Base-by-base conservation (phyloP, 352 stramenopile genomes). In the Phytophthora ohioensis region DNA sequence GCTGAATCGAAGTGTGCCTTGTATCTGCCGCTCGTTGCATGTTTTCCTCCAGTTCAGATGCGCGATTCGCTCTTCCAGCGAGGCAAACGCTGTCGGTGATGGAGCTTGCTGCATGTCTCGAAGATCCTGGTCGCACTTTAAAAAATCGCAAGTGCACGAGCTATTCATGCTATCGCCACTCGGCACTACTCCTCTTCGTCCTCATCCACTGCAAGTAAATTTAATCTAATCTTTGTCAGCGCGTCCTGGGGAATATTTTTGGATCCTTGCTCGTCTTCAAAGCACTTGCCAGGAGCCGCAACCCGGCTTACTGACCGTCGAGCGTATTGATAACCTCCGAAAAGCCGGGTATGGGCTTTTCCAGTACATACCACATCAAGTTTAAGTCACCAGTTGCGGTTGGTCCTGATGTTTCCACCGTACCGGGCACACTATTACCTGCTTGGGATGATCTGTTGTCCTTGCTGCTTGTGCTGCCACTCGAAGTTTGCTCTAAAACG, bases 31-130 rank as follows among this genome's bases (percentile, higher is more conserved):
- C 65, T 91, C 81, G 45, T 92, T 91, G 69, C 86, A 92, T 34
- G 84, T 66, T 63, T 91, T 91, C 52, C 86, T 77, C 84, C 85
- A 93, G 49, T 91, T 81, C 43, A 92, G 52, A 63, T 93, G 78
- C 31, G 82, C 82, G 27, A 93, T 79, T 11, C 81, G 82, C 41
- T 91, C 84, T 64, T 92, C 82, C 7, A 92, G 73, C 5, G 81
- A 90, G 9, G 76, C 73, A 48, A 89, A 88, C n/a, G 78, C 73
- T 12, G 55, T 59, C 39, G 64, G 36, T 10, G 69, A 75, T 30
- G 46, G 31, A 15, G 34, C 47, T 51, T 72, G 53, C 41, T 74
- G 67, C 67, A 81, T 68, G 31, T 53, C 17, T 48, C 17, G 39
- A 6, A 17, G 39, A 35, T 46, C 7, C n/a, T 31, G 27, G 30